These are phyloP conservation scores for Rhizopus arrhizus DNA, from an alignment of 371 early-diverging fungal species.

Conservation along the genomic window DNA sequence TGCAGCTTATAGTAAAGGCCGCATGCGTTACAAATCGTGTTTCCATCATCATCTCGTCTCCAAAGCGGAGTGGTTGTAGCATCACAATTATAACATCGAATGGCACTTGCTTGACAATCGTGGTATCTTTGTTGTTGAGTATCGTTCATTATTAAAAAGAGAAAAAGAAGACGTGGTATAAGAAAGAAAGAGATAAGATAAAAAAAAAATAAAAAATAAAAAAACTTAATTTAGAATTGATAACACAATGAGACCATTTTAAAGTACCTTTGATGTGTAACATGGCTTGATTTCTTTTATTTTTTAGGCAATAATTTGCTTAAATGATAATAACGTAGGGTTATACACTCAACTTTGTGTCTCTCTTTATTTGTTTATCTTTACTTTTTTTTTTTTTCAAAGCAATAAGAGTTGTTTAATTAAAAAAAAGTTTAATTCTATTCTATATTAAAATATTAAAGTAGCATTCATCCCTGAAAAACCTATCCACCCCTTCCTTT, in stretches of 20 bases:
- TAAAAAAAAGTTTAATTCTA: too few relatives aligned
- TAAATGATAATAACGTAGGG: too few relatives aligned
- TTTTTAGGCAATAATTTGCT: background rate
- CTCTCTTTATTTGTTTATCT: too few relatives aligned
- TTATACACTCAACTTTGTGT: too few relatives aligned
- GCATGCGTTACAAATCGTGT: conserved; percentile 75
- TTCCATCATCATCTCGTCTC: conserved; percentile 65
- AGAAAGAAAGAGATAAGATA: conserved; percentile 1
- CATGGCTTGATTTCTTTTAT: background rate
- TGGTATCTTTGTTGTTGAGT: conserved; percentile 5
- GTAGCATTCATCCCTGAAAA: too few relatives aligned
- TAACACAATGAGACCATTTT: background rate
- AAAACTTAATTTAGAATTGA: background rate
- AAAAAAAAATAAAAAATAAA: background rate
- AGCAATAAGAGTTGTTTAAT: too few relatives aligned
- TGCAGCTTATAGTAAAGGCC: conserved; percentile 75
- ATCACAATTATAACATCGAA: conserved; percentile 64
- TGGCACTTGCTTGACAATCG: conserved; percentile 16
- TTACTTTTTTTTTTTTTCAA: too few relatives aligned
- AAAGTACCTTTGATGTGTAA: background rate
- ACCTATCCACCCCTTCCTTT: too few relatives aligned
- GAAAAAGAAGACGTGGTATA: background rate
- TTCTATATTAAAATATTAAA: too few relatives aligned
- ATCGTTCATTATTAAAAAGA: background rate
- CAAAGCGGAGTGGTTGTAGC: conserved; percentile 76